Evolutionary conservation across 169 alveolate genomes (phyloP), one percentile per base, ranked within the genome.

Genomic region (Eimeria maxima): DNA sequence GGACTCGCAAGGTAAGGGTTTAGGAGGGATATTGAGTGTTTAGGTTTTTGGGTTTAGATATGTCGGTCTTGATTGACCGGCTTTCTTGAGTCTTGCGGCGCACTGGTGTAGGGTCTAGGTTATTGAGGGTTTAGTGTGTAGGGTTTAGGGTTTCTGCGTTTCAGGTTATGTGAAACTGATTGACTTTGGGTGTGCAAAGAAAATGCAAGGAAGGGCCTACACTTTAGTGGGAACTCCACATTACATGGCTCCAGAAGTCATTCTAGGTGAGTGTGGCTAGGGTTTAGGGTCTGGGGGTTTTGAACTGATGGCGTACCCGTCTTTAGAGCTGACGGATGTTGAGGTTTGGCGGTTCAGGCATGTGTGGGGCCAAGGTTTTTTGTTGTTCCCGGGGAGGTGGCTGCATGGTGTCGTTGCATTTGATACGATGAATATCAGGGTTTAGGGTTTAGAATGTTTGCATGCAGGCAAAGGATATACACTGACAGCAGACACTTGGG

Each of bases 161-260:
- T 53, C 6, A 53, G 99, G 99, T 6, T 99, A 99, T 97, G 97
- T 99, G 44, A 99, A 99, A 93, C 96, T 99, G 94, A 99, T 99
- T 0, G 99, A 99, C 95, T 99, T 99, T 97, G 99, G 99, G 24
- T 99, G 99, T 96, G 99, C 99, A 22, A 99, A 99, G 97, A 99
- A 98, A 14, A 99, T 99, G 16, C 99, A 97, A 89, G 98, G 98
- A n/a, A 97, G 99, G 86, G 99, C 99, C 14, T 99, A 97, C 95
- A 99, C 99, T n/a, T 97, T 99, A 60, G 99, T 99, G 90, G 99
- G 99, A 2, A 99, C 99, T 42, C 99, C 99, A 47, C 99, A 99
- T 96, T 99, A 99, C 97, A 97, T 99, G 55, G 99, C 99, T 5
- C 99, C 99, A 5, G 99, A 99, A 53, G 24, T 10, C 33, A 10